Conservation (phyloP, 805 yeast genomes). For the Vanderwaltozyma tropicalis region DNA sequence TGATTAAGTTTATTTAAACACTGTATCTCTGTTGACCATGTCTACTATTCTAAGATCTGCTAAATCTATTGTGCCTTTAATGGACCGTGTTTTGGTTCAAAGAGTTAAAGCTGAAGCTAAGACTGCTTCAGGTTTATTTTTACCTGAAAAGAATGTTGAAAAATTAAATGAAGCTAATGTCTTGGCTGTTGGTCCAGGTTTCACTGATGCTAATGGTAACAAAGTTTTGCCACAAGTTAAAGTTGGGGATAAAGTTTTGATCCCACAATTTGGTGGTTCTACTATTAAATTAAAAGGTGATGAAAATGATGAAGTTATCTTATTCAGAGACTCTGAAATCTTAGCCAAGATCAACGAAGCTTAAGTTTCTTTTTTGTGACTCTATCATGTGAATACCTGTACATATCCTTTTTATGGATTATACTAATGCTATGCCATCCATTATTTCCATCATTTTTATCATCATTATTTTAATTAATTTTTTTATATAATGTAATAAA, state of each 20-base stretch:
- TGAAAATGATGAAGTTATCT: slow-evolving; percentile 50
- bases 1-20: too few relatives aligned
- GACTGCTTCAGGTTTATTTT: slow-evolving; percentile 86
- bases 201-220: slow-evolving; percentile 64
- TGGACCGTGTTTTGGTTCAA: slow-evolving; percentile 94
- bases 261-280: slow-evolving; percentile 91
- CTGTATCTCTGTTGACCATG: slow-evolving; percentile 14
- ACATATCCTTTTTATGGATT: too few relatives aligned
- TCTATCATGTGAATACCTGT: slow-evolving; percentile 5
- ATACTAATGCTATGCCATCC: too few relatives aligned
- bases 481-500: background rate
- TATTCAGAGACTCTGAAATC: slow-evolving; percentile 90
- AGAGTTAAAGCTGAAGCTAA: slow-evolving; percentile 83
- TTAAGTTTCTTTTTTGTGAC: slow-evolving; percentile 17
- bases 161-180: slow-evolving; percentile 89
- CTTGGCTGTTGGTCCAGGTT: slow-evolving; percentile 92
- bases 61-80: slow-evolving; percentile 79
- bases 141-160: slow-evolving; percentile 93
- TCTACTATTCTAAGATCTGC: slow-evolving; percentile 67
- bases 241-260: slow-evolving; percentile 88
- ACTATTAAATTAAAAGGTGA: slow-evolving; percentile 75
- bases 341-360: slow-evolving; percentile 73
- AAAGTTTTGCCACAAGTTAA: slow-evolving; percentile 62
- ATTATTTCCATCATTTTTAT: too few relatives aligned
- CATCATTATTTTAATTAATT: background rate